phyloP scores from a whole-genome alignment of 176 grass and related monocot species.

The Pontederia paniculata region DNA sequence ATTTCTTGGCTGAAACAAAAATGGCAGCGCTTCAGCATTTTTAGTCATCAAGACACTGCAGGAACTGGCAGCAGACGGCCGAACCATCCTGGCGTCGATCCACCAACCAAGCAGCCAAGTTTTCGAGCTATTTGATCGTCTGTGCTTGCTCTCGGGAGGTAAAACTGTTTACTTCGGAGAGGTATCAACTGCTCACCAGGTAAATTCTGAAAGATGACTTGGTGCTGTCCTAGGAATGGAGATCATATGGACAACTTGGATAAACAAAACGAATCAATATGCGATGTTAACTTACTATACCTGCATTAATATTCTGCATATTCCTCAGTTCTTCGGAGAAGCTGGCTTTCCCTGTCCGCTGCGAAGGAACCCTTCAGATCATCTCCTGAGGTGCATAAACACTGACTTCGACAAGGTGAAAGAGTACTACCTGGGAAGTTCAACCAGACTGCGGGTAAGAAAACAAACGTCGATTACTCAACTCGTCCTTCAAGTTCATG shows the following conservation, averaged over 20 bases:
- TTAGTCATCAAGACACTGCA: too few species aligned
- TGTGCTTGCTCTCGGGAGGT: slow-evolving; percentile 76
- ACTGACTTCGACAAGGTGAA: slow-evolving; percentile 73
- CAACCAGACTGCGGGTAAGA: slow-evolving; percentile 49
- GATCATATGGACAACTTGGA: too few species aligned
- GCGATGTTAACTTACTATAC: too few species aligned
- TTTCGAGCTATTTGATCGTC: slow-evolving; percentile 66
- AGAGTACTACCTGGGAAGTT: slow-evolving; percentile 57
- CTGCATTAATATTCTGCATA: too few species aligned
- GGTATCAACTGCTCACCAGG: slow-evolving; percentile 49
- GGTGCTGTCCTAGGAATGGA: too few species aligned
- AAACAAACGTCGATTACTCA: too few species aligned
- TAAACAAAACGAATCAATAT: background rate
- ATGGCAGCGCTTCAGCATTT: too few species aligned
- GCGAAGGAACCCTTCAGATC: slow-evolving; percentile 77
- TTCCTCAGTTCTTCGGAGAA: slow-evolving; percentile 93
- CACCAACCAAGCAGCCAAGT: slow-evolving; percentile 98
- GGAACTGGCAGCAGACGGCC: too few species aligned
- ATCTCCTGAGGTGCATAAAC: slow-evolving; percentile 87
- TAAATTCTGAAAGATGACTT: slow-evolving; percentile 5
- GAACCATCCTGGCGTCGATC: slow-evolving; percentile 43
- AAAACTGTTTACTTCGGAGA: slow-evolving; percentile 77
- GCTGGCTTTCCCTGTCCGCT: slow-evolving; percentile 81
- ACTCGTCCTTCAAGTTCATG: background rate
- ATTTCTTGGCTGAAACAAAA: too few species aligned